Percentiles rank a stretch among this genome's conserved stretches.
Conservation (phyloP, 371 early-diverging fungal species). For the Coemansia sp. region DNA sequence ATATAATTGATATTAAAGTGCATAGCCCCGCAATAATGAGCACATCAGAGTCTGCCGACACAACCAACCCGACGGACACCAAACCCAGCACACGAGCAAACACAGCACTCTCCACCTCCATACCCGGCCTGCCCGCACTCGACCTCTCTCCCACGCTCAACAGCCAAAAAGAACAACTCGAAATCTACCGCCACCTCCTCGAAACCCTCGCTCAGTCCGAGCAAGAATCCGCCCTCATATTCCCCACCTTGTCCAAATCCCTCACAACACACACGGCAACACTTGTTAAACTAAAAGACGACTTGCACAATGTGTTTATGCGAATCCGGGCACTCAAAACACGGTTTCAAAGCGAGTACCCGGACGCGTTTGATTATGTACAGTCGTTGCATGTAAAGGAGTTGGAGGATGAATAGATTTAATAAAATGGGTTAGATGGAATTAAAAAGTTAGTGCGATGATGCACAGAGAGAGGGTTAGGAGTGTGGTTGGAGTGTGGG, state of each 20-base stretch:
- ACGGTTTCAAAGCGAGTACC: constrained; percentile 29
- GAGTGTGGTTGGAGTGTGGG: neutral
- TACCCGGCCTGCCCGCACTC: constrained; percentile 32
- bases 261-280: constrained; percentile 22
- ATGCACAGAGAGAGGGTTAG: neutral
- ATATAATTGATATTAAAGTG: neutral
- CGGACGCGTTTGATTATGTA: constrained; percentile 38
- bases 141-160: constrained; percentile 17
- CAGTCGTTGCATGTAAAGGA: constrained; percentile 44
- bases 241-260: constrained; percentile 30
- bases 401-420: constrained; percentile 25
- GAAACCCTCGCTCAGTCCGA: constrained; percentile 29
- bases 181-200: constrained; percentile 22
- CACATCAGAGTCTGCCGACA: neutral
- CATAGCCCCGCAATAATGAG: neutral
- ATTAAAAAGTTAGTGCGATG: neutral
- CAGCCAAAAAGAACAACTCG: constrained; percentile 27
- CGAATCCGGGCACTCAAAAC: constrained; percentile 32
- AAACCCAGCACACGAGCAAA: neutral
- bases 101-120: constrained; percentile 12
- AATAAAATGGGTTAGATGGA: neutral
- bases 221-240: constrained; percentile 28
- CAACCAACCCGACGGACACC: neutral
- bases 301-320: constrained; percentile 37
- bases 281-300: constrained; percentile 26